A percentile compares a stretch with the other conserved stretches of the same genome.
These are phyloP conservation scores for Colletotrichum chlorophyti DNA, from an alignment of 2,329 filamentous ascomycete genomes.

Conservation along the genomic window DNA sequence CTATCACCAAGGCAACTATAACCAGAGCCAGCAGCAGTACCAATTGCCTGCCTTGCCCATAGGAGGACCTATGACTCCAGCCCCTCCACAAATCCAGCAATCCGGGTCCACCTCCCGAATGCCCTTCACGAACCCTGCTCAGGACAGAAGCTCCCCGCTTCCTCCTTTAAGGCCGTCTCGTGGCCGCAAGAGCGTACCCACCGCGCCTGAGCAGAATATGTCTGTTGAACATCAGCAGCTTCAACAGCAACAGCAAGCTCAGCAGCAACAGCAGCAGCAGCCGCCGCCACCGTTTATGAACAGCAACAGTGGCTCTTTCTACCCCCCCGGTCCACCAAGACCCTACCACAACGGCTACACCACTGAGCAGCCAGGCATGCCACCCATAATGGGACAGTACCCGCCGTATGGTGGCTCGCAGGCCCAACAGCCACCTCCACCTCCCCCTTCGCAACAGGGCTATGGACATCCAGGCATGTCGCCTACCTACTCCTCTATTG, in stretches of 20 bases:
- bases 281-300: slow-evolving; percentile 21
- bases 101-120: slow-evolving; percentile 23
- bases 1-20: slow-evolving; percentile 19
- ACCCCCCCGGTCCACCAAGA: slow-evolving; percentile 24
- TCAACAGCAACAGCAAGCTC: slow-evolving; percentile 18
- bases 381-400: slow-evolving; percentile 19
- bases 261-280: slow-evolving; percentile 10
- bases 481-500: slow-evolving; percentile 25
- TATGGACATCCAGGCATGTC: slow-evolving; percentile 25
- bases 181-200: slow-evolving; percentile 17
- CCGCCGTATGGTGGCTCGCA: slow-evolving; percentile 12
- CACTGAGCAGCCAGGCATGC: slow-evolving; percentile 20
- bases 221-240: slow-evolving; percentile 11
- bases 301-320: slow-evolving; percentile 24
- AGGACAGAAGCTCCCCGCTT: slow-evolving; percentile 28
- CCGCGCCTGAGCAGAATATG: slow-evolving; percentile 12
- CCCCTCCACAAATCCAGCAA: slow-evolving; percentile 14
- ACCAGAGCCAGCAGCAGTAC: slow-evolving; percentile 19
- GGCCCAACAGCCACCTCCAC: slow-evolving; percentile 1
- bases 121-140: slow-evolving; percentile 28
- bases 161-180: slow-evolving; percentile 27
- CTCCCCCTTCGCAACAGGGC: slow-evolving; percentile 1
- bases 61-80: slow-evolving; percentile 14
- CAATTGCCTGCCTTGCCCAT: slow-evolving; percentile 18
- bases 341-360: slow-evolving; percentile 27